A percentile compares a stretch with the other conserved stretches of the same genome.
phyloP scores from a whole-genome alignment of 495 filamentous ascomycete genomes.

The Daldinia caldariorum region DNA sequence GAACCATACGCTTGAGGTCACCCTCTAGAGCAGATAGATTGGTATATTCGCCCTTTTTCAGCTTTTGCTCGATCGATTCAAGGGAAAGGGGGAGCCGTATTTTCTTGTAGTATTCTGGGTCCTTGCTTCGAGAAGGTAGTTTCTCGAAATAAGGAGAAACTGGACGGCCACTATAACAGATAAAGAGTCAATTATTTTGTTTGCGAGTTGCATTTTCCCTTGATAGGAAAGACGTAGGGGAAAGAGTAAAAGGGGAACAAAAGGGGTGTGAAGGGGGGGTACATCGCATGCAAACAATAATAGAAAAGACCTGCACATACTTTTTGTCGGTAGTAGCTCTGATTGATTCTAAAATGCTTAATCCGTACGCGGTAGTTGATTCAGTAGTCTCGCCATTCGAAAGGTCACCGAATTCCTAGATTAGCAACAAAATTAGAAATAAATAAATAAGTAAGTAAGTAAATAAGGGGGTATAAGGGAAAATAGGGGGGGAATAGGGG shows the following conservation, averaged over 20 bases:
- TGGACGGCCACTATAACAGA: slow-evolving; percentile 64
- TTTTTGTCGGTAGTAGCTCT: slow-evolving; percentile 75
- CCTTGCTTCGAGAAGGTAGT: slow-evolving; percentile 68
- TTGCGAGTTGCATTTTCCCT: slow-evolving; percentile 1
- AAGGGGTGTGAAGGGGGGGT: neutral
- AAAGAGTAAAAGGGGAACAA: neutral
- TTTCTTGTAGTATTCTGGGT: slow-evolving; percentile 77
- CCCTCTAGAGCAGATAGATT: slow-evolving; percentile 72
- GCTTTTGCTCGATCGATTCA: slow-evolving; percentile 76
- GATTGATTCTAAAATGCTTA: slow-evolving; percentile 71
- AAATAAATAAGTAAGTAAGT: neutral
- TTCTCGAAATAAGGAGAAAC: slow-evolving; percentile 77
- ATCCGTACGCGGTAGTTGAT: slow-evolving; percentile 72
- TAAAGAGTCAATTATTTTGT: slow-evolving; percentile 26
- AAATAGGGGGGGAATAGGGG: neutral
- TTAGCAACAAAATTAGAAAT: slow-evolving; percentile 35
- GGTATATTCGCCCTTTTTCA: slow-evolving; percentile 69
- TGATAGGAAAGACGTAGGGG: neutral
- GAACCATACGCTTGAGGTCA: slow-evolving; percentile 79
- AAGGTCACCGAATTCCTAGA: slow-evolving; percentile 52
- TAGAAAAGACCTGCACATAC: slow-evolving; percentile 55
- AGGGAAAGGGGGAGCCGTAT: slow-evolving; percentile 80
- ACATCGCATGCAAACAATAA: neutral
- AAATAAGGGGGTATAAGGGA: neutral
- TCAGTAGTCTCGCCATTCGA: slow-evolving; percentile 64